Base-by-base conservation (phyloP, 345 rosid species). In the Melastoma malabathricum region DNA sequence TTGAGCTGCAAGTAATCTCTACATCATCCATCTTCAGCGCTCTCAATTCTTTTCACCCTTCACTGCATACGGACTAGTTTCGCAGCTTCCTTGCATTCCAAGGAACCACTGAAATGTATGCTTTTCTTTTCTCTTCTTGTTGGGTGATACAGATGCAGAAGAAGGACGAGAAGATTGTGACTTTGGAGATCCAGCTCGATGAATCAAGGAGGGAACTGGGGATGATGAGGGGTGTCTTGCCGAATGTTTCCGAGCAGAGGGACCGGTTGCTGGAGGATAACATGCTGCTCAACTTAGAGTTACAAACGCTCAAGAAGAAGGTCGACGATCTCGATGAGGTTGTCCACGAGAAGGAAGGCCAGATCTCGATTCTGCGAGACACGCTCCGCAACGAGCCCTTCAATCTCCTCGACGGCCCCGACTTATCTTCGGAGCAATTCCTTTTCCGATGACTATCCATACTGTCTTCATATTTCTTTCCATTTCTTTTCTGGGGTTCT, bases 341-440 rank as follows among this genome's bases (percentile, higher is more conserved):
- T 23, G 58, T 85, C 10, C 84, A 79, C 29, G 56, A 84, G 64
- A 93, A 83, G 72, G 99, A 93, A 76, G 95, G 98, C 15, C 82
- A 92, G 65, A 87, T 92, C 57, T 81, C 90, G 45, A 87, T 92
- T 57, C 68, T 87, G 23, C 83, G 81, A 64, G 99, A 93, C 74
- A 55, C 82, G 45, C 43, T 88, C 4, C 70, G 79, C 56, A 75
- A 56, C 65, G 75, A 69, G 55, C 68, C 67, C 52, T 79, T 77
- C 48, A 79, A 69, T 57, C 74, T 88, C 57, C 78, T 93, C 50
- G 72, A 75, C 13, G 67, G 77, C 60, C 78, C 77, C 2, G 80
- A 78, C 71, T 64, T 73, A 44, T 51, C 60, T 13, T 59, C 19
- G 46, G 82, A 69, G 19, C 38, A 29, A 4, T 69, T 66, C 55